Evolutionary conservation across 306 rosid genomes (phyloP), one percentile per base, ranked within the genome.

Genomic region (Cucurbita maxima): DNA sequence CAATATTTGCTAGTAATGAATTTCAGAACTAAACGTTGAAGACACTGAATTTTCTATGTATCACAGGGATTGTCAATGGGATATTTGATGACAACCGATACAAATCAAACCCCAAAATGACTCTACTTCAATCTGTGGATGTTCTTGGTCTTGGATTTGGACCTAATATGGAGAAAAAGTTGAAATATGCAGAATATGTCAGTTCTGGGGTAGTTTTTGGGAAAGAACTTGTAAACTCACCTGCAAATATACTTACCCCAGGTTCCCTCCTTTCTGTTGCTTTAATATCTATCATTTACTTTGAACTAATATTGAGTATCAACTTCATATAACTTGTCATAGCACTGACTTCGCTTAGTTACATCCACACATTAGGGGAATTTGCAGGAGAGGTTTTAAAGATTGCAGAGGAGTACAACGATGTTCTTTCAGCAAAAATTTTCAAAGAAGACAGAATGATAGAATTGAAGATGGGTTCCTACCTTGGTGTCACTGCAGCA

Each of bases 201-300:
- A 83, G 92, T 70, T 87, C 95, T 53, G 97, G 87, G 70, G 75
- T 94, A 66, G 84, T 94, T 61, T 83, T 91, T 18, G 97, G 92
- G 81, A 89, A 81, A 84, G 96, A 94, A 87, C 96, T 94, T 74
- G 95, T 86, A 7, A 91, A 89, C 75, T 94, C 99, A 34, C 97
- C 99, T 8, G 97, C 99, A 73, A 94, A 94, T 89, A 95, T 94
- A 52, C 95, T 94, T 73, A 94, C 99, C 47, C 99, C 99, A 77
- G 99, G 99, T 94, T 80, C 4, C 51, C 51, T 58, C 14, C 30
- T 44, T 6, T 20, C 34, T 1, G 44, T 19, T 50, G 7, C 15
- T 50, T 14, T 50, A 50, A 13, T 50, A 50, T 50, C 54, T 50
- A 2, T 14, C 54, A 50, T 50, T 50, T 50, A 50, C 54, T 50